These are phyloP conservation scores for Beauveria bassiana DNA, from an alignment of 2,329 filamentous ascomycete species.

Conservation along the genomic window DNA sequence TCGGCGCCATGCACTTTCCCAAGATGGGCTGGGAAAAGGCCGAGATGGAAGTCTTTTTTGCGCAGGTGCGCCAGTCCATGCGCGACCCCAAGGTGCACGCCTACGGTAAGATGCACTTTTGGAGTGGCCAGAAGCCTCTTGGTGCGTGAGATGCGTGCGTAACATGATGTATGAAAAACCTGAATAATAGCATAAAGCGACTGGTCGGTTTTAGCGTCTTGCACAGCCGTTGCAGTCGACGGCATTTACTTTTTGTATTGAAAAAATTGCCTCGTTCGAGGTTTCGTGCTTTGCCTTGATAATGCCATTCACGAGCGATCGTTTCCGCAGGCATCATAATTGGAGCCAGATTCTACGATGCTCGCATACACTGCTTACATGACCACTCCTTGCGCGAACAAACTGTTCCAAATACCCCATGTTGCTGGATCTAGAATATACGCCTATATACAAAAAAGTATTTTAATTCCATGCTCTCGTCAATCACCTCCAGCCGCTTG, in stretches of 20 bases:
- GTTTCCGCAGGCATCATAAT: neutral
- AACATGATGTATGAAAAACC: neutral
- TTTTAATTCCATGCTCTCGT: neutral
- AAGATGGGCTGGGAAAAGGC: constrained; percentile 30
- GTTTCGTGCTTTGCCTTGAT: neutral
- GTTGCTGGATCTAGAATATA: neutral
- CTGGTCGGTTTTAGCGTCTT: neutral
- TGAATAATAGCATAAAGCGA: neutral
- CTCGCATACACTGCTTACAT: too few species aligned
- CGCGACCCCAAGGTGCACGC: constrained; percentile 25
- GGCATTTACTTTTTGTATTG: too few species aligned
- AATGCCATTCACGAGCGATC: neutral
- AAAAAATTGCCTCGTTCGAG: too few species aligned
- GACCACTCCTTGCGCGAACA: too few species aligned
- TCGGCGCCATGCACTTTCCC: constrained; percentile 32
- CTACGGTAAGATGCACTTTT: constrained; percentile 34
- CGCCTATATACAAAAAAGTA: neutral
- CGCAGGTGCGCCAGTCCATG: constrained; percentile 23
- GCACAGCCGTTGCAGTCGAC: too few species aligned
- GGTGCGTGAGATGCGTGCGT: neutral
- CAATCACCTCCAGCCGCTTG: neutral
- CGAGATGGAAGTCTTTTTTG: constrained; percentile 27
- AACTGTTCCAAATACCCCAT: neutral
- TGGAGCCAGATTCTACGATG: neutral
- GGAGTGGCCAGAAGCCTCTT: constrained; percentile 32